Evolutionary conservation across 768 basidiomycete species (phyloP).

Genomic region (Mycena indigotica): DNA sequence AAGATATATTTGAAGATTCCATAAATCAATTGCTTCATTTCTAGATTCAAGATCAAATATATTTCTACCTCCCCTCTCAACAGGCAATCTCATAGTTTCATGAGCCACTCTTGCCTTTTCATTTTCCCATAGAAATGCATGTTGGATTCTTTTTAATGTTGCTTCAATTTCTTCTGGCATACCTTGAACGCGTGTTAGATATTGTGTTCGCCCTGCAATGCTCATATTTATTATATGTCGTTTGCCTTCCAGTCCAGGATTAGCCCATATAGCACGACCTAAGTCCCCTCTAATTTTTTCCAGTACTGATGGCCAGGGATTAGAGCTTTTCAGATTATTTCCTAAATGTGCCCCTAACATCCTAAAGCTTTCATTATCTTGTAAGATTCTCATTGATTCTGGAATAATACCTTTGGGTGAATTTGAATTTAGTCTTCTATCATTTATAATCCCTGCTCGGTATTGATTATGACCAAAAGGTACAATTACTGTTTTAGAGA

Average conservation of each 20-base stretch:
- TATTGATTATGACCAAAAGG: conserved; percentile 4
- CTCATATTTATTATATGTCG: conserved; percentile 25
- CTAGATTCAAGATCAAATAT: not conserved
- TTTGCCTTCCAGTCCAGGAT: conserved; percentile 18
- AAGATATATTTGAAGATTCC: not conserved
- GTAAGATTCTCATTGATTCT: no score
- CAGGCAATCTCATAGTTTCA: conserved; percentile 2
- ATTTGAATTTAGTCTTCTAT: not conserved
- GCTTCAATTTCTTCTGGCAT: conserved; percentile 25
- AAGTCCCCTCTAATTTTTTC: conserved; percentile 1
- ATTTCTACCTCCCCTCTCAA: conserved; percentile 5
- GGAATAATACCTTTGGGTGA: not conserved
- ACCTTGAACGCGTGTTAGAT: conserved; percentile 27
- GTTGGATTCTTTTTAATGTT: not conserved
- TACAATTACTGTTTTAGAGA: conserved; percentile 24
- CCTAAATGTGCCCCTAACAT: conserved; percentile 2
- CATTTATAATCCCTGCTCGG: not conserved
- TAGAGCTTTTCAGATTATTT: not conserved
- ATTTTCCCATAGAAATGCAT: conserved; percentile 12
- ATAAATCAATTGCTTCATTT: conserved; percentile 1
- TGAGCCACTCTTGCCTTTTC: conserved; percentile 6
- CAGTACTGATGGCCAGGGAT: not conserved
- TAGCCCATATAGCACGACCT: not conserved
- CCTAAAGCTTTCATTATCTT: not conserved
- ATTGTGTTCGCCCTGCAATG: conserved; percentile 29